Conservation (phyloP, 495 filamentous ascomycete species). For the Penicillium argentinense region DNA sequence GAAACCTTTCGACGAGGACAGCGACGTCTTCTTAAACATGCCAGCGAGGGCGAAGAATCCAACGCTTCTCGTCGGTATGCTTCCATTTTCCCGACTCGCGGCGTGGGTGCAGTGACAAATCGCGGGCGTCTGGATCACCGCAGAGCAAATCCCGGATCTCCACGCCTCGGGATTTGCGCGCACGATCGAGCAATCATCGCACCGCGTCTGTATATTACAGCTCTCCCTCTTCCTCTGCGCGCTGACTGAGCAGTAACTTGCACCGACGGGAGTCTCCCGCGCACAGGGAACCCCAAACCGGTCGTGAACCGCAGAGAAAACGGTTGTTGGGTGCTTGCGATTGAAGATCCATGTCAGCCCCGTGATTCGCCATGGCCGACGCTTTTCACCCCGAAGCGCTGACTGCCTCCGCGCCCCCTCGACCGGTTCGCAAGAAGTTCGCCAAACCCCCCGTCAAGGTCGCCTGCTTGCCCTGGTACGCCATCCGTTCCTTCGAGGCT, state of each 20-base stretch:
- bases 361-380: slow-evolving; percentile 33
- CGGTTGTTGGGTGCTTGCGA: too few species aligned
- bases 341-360: slow-evolving; percentile 10
- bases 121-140: slow-evolving; percentile 7
- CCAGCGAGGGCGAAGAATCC: too few species aligned
- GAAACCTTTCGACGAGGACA: too few species aligned
- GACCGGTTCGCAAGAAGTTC: slow-evolving; percentile 46
- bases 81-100: slow-evolving; percentile 1
- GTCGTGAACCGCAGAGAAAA: too few species aligned
- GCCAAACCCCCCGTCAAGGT: slow-evolving; percentile 62
- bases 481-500: slow-evolving; percentile 7
- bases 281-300: not conserved
- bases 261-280: not conserved
- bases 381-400: slow-evolving; percentile 16
- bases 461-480: slow-evolving; percentile 62
- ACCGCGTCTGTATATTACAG: slow-evolving; percentile 27
- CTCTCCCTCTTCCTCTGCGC: slow-evolving; percentile 8
- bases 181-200: slow-evolving; percentile 25
- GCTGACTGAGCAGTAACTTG: not conserved
- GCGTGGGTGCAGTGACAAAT: slow-evolving; percentile 20
- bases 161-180: slow-evolving; percentile 30
- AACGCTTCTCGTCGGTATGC: too few species aligned
- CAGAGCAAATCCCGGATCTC: slow-evolving; percentile 33
- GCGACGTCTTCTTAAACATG: too few species aligned
- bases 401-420: slow-evolving; percentile 19